Percentiles rank a stretch among this genome's conserved stretches.
These are phyloP conservation scores for Trichoderma aggressivum DNA, from an alignment of 2,329 filamentous ascomycete species.

Conservation along the genomic window DNA sequence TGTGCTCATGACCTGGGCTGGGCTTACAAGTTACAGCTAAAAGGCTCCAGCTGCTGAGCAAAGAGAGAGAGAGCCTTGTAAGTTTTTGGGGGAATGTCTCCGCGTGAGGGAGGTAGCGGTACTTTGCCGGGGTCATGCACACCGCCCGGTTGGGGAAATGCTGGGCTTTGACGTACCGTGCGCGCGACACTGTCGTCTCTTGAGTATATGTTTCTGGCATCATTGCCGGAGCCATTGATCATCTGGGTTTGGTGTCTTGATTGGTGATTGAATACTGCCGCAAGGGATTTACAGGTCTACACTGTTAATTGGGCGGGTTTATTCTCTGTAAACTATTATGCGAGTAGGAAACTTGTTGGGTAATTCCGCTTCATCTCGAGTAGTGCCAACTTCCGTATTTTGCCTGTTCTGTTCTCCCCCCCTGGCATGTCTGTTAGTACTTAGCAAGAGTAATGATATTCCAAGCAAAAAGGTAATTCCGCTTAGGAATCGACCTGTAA, in stretches of 20 bases:
- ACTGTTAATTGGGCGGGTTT: not conserved
- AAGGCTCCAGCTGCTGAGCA: not conserved
- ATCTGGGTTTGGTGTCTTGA: not conserved
- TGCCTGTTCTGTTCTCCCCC: not conserved
- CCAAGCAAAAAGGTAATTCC: not conserved
- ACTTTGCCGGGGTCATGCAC: constrained; percentile 11
- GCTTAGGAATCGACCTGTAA: not conserved
- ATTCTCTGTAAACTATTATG: not conserved
- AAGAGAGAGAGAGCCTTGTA: not conserved
- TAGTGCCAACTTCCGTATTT: not conserved
- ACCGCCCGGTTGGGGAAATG: constrained; percentile 6
- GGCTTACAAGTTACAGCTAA: not conserved
- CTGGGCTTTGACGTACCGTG: not conserved
- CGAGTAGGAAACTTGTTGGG: not conserved
- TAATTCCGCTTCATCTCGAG: not conserved
- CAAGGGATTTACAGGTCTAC: not conserved
- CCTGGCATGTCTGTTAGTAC: not conserved
- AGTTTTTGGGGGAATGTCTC: not conserved
- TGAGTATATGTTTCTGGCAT: not conserved
- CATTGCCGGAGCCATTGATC: not conserved
- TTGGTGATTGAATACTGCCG: not conserved
- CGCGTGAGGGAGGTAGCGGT: constrained; percentile 8
- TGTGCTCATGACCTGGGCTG: constrained; percentile 18
- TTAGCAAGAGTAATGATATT: not conserved
- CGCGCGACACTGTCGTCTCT: not conserved